A percentile compares a stretch with the other conserved stretches of the same genome.
Conservation (phyloP, 2,329 filamentous ascomycete genomes). For the Fusarium sp. region DNA sequence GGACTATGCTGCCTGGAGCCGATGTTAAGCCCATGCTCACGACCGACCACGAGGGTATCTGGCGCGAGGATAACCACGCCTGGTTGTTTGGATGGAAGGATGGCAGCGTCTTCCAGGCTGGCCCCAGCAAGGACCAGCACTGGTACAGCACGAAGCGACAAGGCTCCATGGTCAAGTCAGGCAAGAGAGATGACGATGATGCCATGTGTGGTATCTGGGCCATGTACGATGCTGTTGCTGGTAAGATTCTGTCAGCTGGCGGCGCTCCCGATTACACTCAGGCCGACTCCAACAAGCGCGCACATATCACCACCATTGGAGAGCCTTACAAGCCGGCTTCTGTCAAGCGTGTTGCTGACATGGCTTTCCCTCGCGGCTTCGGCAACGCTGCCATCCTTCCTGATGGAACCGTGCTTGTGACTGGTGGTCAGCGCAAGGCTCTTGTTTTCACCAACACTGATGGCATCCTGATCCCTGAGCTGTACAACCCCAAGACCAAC, state of each 20-base stretch:
- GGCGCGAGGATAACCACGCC: constrained; percentile 57
- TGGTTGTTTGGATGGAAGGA: constrained; percentile 62
- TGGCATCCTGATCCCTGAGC: constrained; percentile 60
- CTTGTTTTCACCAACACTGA: constrained; percentile 62
- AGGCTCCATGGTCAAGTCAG: constrained; percentile 51
- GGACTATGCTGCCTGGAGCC: constrained; percentile 62
- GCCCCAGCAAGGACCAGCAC: constrained; percentile 68
- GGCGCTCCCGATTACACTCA: constrained; percentile 62
- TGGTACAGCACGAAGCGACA: constrained; percentile 67
- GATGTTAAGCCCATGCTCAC: constrained; percentile 67
- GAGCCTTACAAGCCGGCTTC: constrained; percentile 31
- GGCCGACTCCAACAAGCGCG: constrained; percentile 58
- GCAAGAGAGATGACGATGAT: constrained; percentile 55
- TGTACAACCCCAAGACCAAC: constrained; percentile 62
- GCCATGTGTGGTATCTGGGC: constrained; percentile 69
- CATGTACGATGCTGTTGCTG: constrained; percentile 71
- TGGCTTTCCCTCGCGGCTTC: constrained; percentile 59
- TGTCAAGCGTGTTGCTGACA: constrained; percentile 44
- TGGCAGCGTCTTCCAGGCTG: constrained; percentile 67
- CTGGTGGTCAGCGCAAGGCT: constrained; percentile 55
- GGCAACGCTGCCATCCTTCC: constrained; percentile 63
- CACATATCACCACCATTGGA: constrained; percentile 65
- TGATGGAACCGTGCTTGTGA: constrained; percentile 61
- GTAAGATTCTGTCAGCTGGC: constrained; percentile 68
- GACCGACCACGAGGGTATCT: constrained; percentile 64